Evolutionary conservation across 495 filamentous ascomycete genomes (phyloP).

Genomic region (Penicillium dipodomyicola): DNA sequence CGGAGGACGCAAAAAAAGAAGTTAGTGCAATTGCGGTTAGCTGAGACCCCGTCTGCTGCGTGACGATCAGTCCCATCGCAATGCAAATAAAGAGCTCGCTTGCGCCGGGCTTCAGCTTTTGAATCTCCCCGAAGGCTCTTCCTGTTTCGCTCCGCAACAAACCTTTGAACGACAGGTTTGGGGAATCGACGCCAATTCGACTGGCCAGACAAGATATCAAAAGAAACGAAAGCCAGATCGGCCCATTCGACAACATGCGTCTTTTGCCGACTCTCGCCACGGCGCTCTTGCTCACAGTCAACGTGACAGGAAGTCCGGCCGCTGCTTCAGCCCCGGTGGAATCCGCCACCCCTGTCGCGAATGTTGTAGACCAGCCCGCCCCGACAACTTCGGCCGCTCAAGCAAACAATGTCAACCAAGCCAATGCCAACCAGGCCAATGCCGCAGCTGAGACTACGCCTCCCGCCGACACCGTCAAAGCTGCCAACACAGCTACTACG

Average conservation of each 20-base stretch:
- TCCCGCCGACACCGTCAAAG: background rate
- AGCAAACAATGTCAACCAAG: slow-evolving; percentile 7
- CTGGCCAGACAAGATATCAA: slow-evolving; percentile 8
- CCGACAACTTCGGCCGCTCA: slow-evolving; percentile 5
- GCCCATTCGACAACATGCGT: slow-evolving; percentile 24
- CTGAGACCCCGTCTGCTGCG: slow-evolving; percentile 14
- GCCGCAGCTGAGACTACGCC: slow-evolving; percentile 7
- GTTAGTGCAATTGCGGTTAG: slow-evolving; percentile 13
- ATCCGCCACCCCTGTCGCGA: slow-evolving; percentile 3
- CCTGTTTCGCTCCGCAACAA: slow-evolving; percentile 23
- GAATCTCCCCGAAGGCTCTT: slow-evolving; percentile 19
- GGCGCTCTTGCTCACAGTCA: slow-evolving; percentile 23
- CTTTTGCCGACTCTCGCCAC: slow-evolving; percentile 29
- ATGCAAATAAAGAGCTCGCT: slow-evolving; percentile 28
- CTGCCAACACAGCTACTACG: background rate
- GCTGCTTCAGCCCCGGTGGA: slow-evolving; percentile 7
- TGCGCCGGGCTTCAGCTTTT: slow-evolving; percentile 7
- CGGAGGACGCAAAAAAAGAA: background rate
- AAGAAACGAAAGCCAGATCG: slow-evolving; percentile 14
- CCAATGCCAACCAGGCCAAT: slow-evolving; percentile 10
- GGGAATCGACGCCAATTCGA: slow-evolving; percentile 21
- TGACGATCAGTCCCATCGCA: slow-evolving; percentile 20
- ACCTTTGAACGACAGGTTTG: slow-evolving; percentile 20
- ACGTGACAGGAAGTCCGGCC: slow-evolving; percentile 21
- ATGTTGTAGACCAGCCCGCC: background rate